Conservation (phyloP, 1,284 basidiomycete genomes). For the Malassezia vespertilionis region DNA sequence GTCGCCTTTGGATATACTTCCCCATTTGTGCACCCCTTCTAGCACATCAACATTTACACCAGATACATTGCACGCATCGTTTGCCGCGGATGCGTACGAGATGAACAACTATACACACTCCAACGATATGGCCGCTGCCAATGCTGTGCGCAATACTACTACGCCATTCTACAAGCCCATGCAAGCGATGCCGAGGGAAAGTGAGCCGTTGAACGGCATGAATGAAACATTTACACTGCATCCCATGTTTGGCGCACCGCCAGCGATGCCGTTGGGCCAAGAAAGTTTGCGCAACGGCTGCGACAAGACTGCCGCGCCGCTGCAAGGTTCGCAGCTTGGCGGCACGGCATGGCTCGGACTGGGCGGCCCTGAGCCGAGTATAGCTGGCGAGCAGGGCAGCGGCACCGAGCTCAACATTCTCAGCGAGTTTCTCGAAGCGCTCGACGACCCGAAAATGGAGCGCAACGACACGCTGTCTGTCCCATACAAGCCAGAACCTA, state of each 20-base stretch:
- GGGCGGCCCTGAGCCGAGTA: slow-evolving; percentile 28
- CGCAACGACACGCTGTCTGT: neutral
- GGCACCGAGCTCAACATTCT: slow-evolving; percentile 39
- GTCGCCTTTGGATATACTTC: no score
- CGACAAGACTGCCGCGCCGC: neutral
- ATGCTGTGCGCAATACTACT: no score
- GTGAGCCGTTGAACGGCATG: neutral
- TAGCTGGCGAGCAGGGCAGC: slow-evolving; percentile 34
- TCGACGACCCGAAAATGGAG: slow-evolving; percentile 21
- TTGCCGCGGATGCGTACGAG: no score
- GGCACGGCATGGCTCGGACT: slow-evolving; percentile 41
- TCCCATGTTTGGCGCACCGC: slow-evolving; percentile 3
- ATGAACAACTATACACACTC: no score
- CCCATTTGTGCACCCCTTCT: no score
- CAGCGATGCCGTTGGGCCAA: neutral
- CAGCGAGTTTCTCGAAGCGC: slow-evolving; percentile 39
- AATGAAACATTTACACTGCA: no score
- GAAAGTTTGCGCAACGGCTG: neutral
- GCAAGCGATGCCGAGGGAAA: neutral
- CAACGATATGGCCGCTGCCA: no score
- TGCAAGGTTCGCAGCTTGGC: slow-evolving; percentile 20
- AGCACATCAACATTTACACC: no score
- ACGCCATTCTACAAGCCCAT: neutral
- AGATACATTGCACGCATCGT: no score
- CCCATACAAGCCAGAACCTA: neutral